Conservation (phyloP, 345 rosid species). For the Clausena lansium region DNA sequence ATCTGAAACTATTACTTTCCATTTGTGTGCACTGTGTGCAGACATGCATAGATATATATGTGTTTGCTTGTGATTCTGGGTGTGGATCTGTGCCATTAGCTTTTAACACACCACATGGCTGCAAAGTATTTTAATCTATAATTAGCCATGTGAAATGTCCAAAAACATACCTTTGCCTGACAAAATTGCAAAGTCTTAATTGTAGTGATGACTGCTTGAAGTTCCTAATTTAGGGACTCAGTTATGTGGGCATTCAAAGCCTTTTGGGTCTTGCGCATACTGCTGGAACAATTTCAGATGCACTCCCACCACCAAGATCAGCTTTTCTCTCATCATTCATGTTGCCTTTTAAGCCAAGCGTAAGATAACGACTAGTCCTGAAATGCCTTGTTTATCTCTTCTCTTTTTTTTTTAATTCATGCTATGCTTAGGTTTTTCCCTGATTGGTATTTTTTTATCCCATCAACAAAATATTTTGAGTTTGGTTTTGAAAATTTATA, state of each 20-base stretch:
- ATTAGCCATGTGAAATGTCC: neutral
- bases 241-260: constrained; percentile 54
- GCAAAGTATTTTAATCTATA: neutral
- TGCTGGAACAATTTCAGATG: constrained; percentile 54
- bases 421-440: neutral
- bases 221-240: constrained; percentile 42
- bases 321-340: constrained; percentile 59
- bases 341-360: constrained; percentile 61
- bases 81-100: neutral
- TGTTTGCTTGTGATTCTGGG: neutral
- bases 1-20: neutral
- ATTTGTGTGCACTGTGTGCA: neutral
- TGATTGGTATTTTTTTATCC: neutral
- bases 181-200: neutral
- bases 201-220: constrained; percentile 7
- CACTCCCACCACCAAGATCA: constrained; percentile 66
- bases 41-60: neutral
- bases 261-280: constrained; percentile 63
- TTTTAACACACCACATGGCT: neutral
- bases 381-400: constrained; percentile 5
- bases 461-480: constrained; percentile 1
- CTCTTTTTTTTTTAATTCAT: neutral
- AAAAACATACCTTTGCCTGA: neutral
- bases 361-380: constrained; percentile 26
- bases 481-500: neutral